Conservation (phyloP, 306 rosid genomes). For the Trifolium fragiferum region DNA sequence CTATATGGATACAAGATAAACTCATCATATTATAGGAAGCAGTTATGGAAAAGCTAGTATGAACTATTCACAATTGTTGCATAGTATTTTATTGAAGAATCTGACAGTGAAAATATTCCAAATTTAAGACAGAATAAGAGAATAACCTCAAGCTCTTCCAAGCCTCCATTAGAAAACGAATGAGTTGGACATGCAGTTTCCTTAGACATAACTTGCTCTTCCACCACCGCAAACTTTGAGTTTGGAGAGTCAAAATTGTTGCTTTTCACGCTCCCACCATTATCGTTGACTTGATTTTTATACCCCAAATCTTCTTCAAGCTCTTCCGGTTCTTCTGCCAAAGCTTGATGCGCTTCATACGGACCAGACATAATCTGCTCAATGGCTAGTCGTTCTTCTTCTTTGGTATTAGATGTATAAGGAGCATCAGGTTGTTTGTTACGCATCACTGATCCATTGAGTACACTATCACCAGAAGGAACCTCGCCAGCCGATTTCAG, state of each 20-base stretch:
- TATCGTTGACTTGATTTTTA: conserved; percentile 56
- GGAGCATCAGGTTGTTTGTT: conserved; percentile 40
- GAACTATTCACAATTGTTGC: conserved; percentile 7
- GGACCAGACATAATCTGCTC: conserved; percentile 72
- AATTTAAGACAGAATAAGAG: conserved; percentile 41
- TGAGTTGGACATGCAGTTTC: conserved; percentile 46
- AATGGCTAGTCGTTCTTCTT: conserved; percentile 73
- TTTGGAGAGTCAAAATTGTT: conserved; percentile 47
- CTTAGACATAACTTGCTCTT: conserved; percentile 44
- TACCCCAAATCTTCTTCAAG: conserved; percentile 67
- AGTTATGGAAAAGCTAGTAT: background rate
- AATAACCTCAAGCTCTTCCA: conserved; percentile 94
- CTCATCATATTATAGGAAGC: conserved; percentile 16
- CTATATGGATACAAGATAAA: conserved; percentile 17
- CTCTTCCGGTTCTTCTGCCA: conserved; percentile 72
- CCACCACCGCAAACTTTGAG: conserved; percentile 42
- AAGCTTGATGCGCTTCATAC: conserved; percentile 55
- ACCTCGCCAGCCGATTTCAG: conserved; percentile 48
- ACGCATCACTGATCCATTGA: conserved; percentile 47
- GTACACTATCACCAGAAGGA: conserved; percentile 51
- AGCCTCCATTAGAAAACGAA: conserved; percentile 50
- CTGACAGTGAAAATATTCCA: conserved; percentile 1
- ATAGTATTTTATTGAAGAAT: conserved; percentile 18
- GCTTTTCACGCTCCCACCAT: conserved; percentile 39
- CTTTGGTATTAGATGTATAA: conserved; percentile 58